Evolutionary conservation across 2,329 filamentous ascomycete species (phyloP).

Genomic region (Fusarium sp.): DNA sequence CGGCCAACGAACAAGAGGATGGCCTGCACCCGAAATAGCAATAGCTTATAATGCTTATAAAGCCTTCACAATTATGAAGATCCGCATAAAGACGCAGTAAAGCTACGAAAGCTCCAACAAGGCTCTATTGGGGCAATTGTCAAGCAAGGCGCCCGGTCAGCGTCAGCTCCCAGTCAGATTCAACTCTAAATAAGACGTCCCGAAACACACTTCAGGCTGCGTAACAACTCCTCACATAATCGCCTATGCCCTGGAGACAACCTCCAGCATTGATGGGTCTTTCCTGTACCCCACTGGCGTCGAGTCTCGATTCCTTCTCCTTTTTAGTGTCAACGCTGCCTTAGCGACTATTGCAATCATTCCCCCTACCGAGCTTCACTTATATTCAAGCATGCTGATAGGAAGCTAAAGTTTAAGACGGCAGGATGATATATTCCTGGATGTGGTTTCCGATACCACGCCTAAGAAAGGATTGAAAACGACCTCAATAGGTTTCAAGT

Average conservation of each 20-base stretch:
- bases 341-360: background rate
- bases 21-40: too few species aligned
- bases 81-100: too few species aligned
- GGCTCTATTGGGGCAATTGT: too few species aligned
- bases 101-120: too few species aligned
- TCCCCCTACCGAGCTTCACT: background rate
- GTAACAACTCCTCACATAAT: too few species aligned
- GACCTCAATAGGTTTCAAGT: too few species aligned
- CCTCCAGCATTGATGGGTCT: slow-evolving; percentile 2
- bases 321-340: background rate
- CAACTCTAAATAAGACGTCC: too few species aligned
- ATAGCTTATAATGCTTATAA: too few species aligned
- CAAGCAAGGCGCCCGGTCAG: too few species aligned
- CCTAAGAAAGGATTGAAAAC: background rate
- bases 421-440: background rate
- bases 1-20: too few species aligned
- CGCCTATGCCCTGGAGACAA: background rate
- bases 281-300: background rate
- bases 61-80: too few species aligned
- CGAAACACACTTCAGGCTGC: background rate
- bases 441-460: background rate
- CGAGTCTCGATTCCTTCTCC: background rate
- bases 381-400: background rate
- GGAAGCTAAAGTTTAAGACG: background rate
- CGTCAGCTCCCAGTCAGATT: too few species aligned